Evolutionary conservation across 306 rosid genomes (phyloP).

Genomic region (Sicyos baderoa): DNA sequence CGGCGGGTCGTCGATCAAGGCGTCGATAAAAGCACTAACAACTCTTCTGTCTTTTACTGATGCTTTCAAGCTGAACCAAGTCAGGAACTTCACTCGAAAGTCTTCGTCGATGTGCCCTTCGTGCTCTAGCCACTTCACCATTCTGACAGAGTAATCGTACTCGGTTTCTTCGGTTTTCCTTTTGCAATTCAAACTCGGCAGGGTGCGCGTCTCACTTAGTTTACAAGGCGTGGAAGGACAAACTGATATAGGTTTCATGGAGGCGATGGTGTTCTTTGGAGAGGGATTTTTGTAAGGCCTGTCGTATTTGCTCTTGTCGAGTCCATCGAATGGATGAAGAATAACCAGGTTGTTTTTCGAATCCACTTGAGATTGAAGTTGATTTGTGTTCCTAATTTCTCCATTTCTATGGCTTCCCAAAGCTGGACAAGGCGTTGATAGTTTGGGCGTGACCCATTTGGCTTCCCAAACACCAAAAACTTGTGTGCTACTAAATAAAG

Average conservation of each 20-base stretch:
- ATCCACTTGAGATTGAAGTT: constrained; percentile 37
- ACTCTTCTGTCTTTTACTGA: constrained; percentile 66
- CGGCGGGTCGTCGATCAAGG: constrained; percentile 69
- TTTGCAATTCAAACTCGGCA: constrained; percentile 27
- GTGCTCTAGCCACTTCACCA: constrained; percentile 60
- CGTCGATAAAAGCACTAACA: constrained; percentile 71
- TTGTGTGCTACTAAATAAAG: constrained; percentile 59
- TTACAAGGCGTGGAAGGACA: constrained; percentile 67
- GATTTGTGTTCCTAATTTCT: constrained; percentile 24
- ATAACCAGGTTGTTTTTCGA: constrained; percentile 21
- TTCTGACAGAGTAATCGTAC: constrained; percentile 72
- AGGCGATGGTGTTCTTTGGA: constrained; percentile 20
- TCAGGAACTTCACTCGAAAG: constrained; percentile 76
- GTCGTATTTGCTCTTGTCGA: constrained; percentile 31
- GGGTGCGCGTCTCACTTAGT: constrained; percentile 33
- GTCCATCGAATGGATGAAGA: constrained; percentile 6
- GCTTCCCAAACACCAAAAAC: constrained; percentile 70
- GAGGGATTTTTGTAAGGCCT: constrained; percentile 19
- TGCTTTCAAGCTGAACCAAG: constrained; percentile 96
- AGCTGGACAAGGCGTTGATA: constrained; percentile 22
- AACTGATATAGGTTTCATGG: constrained; percentile 26
- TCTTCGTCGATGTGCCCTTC: constrained; percentile 55
- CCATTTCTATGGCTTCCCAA: constrained; percentile 23
- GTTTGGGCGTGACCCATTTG: constrained; percentile 62
- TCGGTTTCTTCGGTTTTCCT: constrained; percentile 48